These are phyloP conservation scores for Apiotrichum akiyoshidainum DNA, from an alignment of 1,284 basidiomycete genomes.

Conservation along the genomic window DNA sequence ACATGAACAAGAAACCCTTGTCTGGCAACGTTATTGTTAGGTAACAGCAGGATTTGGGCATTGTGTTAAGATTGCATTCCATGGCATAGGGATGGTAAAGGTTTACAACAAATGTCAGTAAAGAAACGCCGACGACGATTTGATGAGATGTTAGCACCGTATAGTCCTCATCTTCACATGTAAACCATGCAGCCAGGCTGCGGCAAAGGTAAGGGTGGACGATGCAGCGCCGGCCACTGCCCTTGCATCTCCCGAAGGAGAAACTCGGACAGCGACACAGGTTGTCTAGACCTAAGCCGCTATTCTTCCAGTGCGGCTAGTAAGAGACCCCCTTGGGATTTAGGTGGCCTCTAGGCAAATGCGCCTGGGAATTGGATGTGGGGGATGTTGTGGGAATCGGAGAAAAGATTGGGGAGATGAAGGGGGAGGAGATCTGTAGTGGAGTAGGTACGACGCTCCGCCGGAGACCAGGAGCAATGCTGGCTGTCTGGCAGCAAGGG, in stretches of 20 bases:
- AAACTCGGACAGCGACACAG: conserved; percentile 11
- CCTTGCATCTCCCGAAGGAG: background rate
- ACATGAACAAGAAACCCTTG: too few species aligned
- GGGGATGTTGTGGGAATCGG: background rate
- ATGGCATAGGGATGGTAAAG: too few species aligned
- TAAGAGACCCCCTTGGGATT: conserved; percentile 21
- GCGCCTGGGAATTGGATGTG: conserved; percentile 18
- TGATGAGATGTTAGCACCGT: conserved; percentile 15
- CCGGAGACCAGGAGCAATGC: background rate
- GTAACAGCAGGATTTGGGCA: too few species aligned
- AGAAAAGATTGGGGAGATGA: background rate
- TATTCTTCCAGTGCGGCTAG: conserved; percentile 24
- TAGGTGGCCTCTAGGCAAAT: conserved; percentile 26
- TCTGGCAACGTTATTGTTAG: too few species aligned
- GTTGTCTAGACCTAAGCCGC: conserved; percentile 27
- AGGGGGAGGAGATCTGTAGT: background rate
- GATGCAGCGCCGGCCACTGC: conserved; percentile 15
- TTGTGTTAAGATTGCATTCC: too few species aligned
- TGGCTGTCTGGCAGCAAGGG: too few species aligned
- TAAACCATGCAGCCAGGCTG: background rate
- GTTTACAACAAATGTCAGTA: too few species aligned
- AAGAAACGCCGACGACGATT: too few species aligned
- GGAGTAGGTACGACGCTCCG: background rate
- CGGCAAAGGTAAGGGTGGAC: conserved; percentile 21
- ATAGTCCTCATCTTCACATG: conserved; percentile 21